Percentiles rank a stretch among this genome's conserved stretches.
Conservation (phyloP, 2,329 filamentous ascomycete genomes). For the Ophiocordyceps unilateralis region DNA sequence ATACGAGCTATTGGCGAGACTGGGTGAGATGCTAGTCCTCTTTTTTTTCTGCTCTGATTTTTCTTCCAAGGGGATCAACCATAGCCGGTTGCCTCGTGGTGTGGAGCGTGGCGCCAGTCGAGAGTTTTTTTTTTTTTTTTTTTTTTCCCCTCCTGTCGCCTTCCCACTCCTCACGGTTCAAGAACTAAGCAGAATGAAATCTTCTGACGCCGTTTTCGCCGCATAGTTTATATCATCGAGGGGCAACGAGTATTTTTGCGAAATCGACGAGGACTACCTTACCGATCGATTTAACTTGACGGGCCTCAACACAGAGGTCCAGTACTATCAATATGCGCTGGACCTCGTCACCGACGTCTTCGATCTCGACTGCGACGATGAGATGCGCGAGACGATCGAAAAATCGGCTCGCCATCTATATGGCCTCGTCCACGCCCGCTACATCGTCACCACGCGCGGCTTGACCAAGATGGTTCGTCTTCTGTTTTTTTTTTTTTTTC, state of each 20-base stretch:
- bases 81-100: no score
- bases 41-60: constrained; percentile 1
- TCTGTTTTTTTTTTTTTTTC: not conserved
- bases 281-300: constrained; percentile 97
- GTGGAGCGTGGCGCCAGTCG: not conserved
- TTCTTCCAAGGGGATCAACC: constrained; percentile 3
- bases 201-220: not conserved
- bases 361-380: constrained; percentile 95
- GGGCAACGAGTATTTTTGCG: constrained; percentile 98
- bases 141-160: not conserved
- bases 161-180: no score
- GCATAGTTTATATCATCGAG: constrained; percentile 90
- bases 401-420: constrained; percentile 93
- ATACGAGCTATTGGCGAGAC: constrained; percentile 97
- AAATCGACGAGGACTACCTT: constrained; percentile 97
- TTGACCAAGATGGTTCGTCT: constrained; percentile 79
- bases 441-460: constrained; percentile 89
- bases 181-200: no score
- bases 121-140: not conserved
- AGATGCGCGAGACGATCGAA: constrained; percentile 95
- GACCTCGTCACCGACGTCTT: constrained; percentile 97
- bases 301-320: constrained; percentile 88
- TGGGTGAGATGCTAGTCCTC: constrained; percentile 53
- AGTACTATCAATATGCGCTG: constrained; percentile 97
- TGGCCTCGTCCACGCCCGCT: constrained; percentile 86